Evolutionary conservation across 768 basidiomycete genomes (phyloP).

Genomic region (Coprinopsis cinerea): DNA sequence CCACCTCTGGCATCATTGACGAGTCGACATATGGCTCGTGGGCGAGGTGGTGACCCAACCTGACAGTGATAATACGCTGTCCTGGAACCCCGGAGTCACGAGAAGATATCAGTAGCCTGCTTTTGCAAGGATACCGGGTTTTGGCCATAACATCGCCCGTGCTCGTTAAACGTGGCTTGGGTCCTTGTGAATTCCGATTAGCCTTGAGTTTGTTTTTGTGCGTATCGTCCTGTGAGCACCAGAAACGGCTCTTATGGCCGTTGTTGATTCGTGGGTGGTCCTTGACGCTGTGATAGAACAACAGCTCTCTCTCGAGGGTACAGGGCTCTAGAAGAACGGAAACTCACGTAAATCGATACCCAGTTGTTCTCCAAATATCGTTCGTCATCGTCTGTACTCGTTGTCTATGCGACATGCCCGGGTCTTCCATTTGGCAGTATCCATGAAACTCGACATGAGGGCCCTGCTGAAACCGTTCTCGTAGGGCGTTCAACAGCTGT

Average conservation of each 20-base stretch:
- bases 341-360: constrained; percentile 45
- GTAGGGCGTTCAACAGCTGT: constrained; percentile 27
- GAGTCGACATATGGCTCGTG: constrained; percentile 40
- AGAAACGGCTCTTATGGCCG: constrained; percentile 45
- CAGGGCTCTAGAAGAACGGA: constrained; percentile 4
- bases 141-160: constrained; percentile 35
- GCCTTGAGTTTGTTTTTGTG: constrained; percentile 34
- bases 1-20: constrained; percentile 31
- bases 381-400: constrained; percentile 34
- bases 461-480: constrained; percentile 26
- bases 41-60: constrained; percentile 38
- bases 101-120: constrained; percentile 41
- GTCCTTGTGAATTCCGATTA: constrained; percentile 21
- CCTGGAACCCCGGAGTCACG: constrained; percentile 25
- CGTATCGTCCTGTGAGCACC: constrained; percentile 47
- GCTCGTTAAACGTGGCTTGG: constrained; percentile 31
- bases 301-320: neutral
- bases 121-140: constrained; percentile 37
- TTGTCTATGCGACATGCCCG: constrained; percentile 31
- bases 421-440: constrained; percentile 28
- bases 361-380: constrained; percentile 44
- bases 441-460: constrained; percentile 38
- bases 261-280: constrained; percentile 42
- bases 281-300: constrained; percentile 35
- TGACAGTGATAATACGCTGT: constrained; percentile 28